Conservation (phyloP, 192 early-diverging fungal genomes). For the Diversispora eburnea region DNA sequence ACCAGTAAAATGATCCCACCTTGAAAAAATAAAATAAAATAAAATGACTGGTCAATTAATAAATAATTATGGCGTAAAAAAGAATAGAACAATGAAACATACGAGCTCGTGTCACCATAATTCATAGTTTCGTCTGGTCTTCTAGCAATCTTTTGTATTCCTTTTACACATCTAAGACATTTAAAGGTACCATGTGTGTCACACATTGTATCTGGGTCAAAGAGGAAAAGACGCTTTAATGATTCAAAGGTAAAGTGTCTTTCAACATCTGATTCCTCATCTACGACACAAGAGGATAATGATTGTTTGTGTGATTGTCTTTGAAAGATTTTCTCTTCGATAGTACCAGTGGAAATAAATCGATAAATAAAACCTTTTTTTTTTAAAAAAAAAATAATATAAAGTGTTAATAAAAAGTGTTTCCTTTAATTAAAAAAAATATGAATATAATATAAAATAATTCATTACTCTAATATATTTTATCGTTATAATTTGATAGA, state of each 20-base stretch:
- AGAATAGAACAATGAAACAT: slow-evolving; percentile 28
- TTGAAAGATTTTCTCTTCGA: slow-evolving; percentile 99
- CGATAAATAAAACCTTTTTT: slow-evolving; percentile 91
- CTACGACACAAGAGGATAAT: slow-evolving; percentile 90
- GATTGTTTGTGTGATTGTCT: slow-evolving; percentile 82
- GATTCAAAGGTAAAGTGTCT: slow-evolving; percentile 90
- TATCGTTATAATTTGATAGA: too few species aligned
- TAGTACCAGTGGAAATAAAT: slow-evolving; percentile 94
- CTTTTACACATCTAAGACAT: slow-evolving; percentile 85
- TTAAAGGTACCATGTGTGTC: slow-evolving; percentile 98
- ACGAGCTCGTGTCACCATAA: slow-evolving; percentile 72
- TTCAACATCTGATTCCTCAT: slow-evolving; percentile 88
- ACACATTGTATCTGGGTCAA: slow-evolving; percentile 56
- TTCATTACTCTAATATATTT: too few species aligned
- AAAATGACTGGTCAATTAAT: neutral
- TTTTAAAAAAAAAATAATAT: neutral
- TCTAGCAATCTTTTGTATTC: slow-evolving; percentile 70
- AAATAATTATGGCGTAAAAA: neutral
- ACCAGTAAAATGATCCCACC: slow-evolving; percentile 73
- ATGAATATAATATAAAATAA: too few species aligned
- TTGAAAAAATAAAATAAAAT: slow-evolving; percentile 38
- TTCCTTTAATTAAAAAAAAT: neutral
- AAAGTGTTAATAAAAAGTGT: neutral
- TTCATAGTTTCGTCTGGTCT: slow-evolving; percentile 54
- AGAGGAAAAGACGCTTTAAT: slow-evolving; percentile 85